A percentile compares a stretch with the other conserved stretches of the same genome.
These are phyloP conservation scores for Centaurea solstitialis DNA, from an alignment of 129 eudicot genomes.

Conservation along the genomic window DNA sequence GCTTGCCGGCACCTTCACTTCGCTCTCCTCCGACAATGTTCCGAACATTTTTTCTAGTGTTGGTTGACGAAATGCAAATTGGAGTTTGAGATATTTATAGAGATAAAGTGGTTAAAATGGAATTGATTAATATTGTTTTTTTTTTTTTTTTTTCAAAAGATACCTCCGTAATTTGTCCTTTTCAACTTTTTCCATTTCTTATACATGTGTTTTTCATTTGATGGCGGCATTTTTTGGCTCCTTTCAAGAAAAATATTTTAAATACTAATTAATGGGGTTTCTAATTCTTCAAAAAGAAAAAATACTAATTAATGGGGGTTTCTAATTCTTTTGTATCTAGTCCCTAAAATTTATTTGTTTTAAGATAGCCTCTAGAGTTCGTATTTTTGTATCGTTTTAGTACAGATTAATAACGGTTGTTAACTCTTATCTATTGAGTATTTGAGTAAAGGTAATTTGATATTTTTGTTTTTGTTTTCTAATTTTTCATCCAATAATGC, in stretches of 20 bases:
- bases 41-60: conserved; percentile 32
- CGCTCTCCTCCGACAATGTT: conserved; percentile 25
- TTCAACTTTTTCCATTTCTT: neutral
- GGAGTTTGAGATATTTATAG: neutral
- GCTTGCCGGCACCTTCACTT: conserved; percentile 32
- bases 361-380: no score
- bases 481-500: no score
- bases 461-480: no score
- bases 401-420: no score
- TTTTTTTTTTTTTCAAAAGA: neutral
- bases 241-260: neutral
- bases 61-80: conserved; percentile 2
- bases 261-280: no score
- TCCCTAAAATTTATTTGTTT: no score
- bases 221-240: neutral
- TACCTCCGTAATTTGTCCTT: conserved; percentile 6
- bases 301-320: no score
- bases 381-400: no score
- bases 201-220: neutral
- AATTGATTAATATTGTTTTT: neutral
- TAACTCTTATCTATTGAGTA: no score
- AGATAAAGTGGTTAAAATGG: neutral
- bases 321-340: no score
- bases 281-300: no score
- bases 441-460: no score